A percentile compares a stretch with the other conserved stretches of the same genome.
Conservation (phyloP, 257 asterid genomes). For the Leonotis leonurus region DNA sequence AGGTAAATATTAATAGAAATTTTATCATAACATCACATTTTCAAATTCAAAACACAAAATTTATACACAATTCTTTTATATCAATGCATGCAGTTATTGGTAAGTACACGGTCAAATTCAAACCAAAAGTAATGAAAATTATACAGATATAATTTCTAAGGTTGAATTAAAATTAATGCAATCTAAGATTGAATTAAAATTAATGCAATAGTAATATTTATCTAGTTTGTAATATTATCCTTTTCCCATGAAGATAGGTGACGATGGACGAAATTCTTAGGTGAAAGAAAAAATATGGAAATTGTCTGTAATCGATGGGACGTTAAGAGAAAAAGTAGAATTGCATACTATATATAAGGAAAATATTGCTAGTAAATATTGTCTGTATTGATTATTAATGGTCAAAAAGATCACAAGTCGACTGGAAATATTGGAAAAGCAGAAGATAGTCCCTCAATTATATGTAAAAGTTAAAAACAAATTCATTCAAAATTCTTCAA, state of each 20-base stretch:
- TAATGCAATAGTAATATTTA: too few species aligned
- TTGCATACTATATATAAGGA: background rate
- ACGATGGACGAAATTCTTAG: background rate
- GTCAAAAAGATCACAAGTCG: slow-evolving; percentile 20
- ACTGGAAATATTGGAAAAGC: slow-evolving; percentile 21
- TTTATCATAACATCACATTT: too few species aligned
- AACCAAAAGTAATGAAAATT: too few species aligned
- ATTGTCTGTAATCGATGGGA: slow-evolving; percentile 12
- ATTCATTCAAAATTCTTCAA: slow-evolving; percentile 27
- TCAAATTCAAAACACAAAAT: too few species aligned
- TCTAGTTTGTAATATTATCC: too few species aligned
- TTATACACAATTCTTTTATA: too few species aligned
- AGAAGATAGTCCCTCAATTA: slow-evolving; percentile 24
- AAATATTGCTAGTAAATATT: background rate
- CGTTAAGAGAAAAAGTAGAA: background rate
- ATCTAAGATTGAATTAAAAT: too few species aligned
- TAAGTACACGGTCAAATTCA: too few species aligned
- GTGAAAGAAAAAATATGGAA: background rate
- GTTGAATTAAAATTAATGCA: too few species aligned
- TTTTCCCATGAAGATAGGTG: slow-evolving; percentile 1
- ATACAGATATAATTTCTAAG: too few species aligned
- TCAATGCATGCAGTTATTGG: too few species aligned
- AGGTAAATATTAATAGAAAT: too few species aligned
- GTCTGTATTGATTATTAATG: slow-evolving; percentile 9
- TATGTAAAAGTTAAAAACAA: slow-evolving; percentile 21